Conservation (phyloP, 306 rosid species). For the Begonia loranthoides region DNA sequence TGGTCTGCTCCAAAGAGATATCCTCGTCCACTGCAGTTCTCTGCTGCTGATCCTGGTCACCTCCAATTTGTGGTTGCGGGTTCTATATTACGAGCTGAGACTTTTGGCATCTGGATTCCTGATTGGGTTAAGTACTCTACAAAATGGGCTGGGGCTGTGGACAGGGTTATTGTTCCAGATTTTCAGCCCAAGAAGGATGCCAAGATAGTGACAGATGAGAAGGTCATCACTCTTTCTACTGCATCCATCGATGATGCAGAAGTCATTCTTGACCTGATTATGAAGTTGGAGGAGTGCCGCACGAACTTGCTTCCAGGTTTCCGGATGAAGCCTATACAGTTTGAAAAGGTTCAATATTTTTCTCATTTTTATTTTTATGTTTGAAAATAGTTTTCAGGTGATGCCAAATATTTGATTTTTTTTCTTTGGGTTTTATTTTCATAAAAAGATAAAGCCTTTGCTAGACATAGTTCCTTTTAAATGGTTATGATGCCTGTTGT, state of each 20-base stretch:
- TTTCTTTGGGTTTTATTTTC: no score
- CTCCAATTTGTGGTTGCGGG: constrained; percentile 71
- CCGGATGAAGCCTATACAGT: constrained; percentile 90
- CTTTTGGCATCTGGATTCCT: constrained; percentile 78
- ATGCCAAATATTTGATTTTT: no score
- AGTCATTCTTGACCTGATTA: constrained; percentile 53
- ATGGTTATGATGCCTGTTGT: no score
- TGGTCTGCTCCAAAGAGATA: constrained; percentile 99
- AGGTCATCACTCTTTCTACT: constrained; percentile 56
- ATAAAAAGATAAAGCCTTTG: no score
- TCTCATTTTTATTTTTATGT: not conserved
- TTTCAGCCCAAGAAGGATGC: constrained; percentile 78
- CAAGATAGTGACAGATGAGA: constrained; percentile 84
- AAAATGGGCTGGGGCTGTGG: constrained; percentile 67
- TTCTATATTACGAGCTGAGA: constrained; percentile 72
- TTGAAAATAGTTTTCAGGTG: no score
- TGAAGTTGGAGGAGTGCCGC: constrained; percentile 47
- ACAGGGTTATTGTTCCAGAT: constrained; percentile 60
- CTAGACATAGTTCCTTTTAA: no score
- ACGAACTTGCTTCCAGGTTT: constrained; percentile 43
- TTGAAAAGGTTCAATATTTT: constrained; percentile 57
- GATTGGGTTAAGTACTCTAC: constrained; percentile 64
- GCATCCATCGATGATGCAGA: constrained; percentile 79
- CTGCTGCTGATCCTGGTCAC: constrained; percentile 55
- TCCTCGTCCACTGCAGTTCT: constrained; percentile 78